phyloP scores from a whole-genome alignment of 2,329 filamentous ascomycete genomes.

The Lachnellula willkommii region DNA sequence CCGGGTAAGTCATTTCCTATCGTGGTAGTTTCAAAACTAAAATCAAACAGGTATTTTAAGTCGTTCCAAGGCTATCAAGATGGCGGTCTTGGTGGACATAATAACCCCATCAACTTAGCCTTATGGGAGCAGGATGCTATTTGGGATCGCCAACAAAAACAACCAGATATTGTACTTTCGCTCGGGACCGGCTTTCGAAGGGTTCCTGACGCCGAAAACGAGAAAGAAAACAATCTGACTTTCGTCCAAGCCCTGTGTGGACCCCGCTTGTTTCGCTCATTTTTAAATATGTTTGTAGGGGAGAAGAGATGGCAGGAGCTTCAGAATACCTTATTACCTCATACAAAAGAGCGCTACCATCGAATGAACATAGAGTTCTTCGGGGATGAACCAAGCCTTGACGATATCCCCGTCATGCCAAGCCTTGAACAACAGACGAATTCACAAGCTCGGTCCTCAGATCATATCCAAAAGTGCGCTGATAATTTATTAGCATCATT shows the following conservation, averaged over 20 bases:
- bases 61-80: constrained; percentile 11
- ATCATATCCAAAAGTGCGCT: constrained; percentile 6
- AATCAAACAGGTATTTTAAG: constrained; percentile 3
- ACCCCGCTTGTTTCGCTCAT: constrained; percentile 7
- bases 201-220: neutral
- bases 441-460: neutral
- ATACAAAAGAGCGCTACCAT: neutral
- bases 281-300: constrained; percentile 8
- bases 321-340: constrained; percentile 1
- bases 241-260: neutral
- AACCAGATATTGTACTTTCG: constrained; percentile 10
- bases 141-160: constrained; percentile 1
- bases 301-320: constrained; percentile 8
- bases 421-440: neutral
- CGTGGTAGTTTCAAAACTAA: neutral
- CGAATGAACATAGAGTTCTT: constrained; percentile 8
- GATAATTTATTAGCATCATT: constrained; percentile 8
- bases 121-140: constrained; percentile 11
- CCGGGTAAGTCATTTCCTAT: constrained; percentile 1
- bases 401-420: constrained; percentile 3
- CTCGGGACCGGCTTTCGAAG: constrained; percentile 7
- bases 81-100: constrained; percentile 7
- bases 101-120: constrained; percentile 11
- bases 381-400: constrained; percentile 7
- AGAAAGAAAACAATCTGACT: neutral